Evolutionary conservation across 257 asterid species (phyloP), one percentile per base, ranked within the genome.

Genomic region (Nemophila menziesii): DNA sequence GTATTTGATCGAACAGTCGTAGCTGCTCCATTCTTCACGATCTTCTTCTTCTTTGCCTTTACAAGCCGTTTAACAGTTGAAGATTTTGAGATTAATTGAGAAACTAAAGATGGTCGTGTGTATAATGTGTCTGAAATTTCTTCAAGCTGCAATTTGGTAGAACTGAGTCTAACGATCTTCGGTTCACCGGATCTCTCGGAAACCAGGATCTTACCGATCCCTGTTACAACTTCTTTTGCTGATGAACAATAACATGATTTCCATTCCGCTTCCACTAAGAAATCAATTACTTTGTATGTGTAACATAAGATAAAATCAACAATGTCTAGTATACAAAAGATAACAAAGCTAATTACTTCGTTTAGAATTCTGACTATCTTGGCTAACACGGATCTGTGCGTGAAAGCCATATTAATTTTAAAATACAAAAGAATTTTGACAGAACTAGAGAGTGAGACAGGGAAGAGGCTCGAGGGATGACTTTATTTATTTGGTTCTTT

Each of bases 211-310:
- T 78, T 57, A 5, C 86, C 86, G 12, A 61, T 50, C 48, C 65
- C 46, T 0, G 77, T 38, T 16, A 68, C 58, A 1, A 68, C 81
- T 17, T 65, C 85, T 43, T 72, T 68, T 0, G 80, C 41, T 0
- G 92, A 61, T 0, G 77, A 69, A 27, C 99, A 90, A 33, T 90
- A 85, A 36, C 99, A 90, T 0, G 99, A 77, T 48, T 72, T 85
- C 85, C 98, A 70, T n/a, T 85, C 96, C 0, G 94, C 79, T 42
- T 90, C 98, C 8, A 85, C 46, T 24, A 66, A 27, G 41, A 70
- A 74, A 65, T 90, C 98, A 0, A 68, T 60, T 0, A 71, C 52
- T 38, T 59, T 74, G 81, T 66, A 90, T 0, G 67, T 53, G 48
- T 90, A 73, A 46, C 96, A 90, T 0, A 90, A 61, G 3, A 74